Base-by-base conservation (phyloP, 139 green algal species). In the Chlamydomonas sp. region DNA sequence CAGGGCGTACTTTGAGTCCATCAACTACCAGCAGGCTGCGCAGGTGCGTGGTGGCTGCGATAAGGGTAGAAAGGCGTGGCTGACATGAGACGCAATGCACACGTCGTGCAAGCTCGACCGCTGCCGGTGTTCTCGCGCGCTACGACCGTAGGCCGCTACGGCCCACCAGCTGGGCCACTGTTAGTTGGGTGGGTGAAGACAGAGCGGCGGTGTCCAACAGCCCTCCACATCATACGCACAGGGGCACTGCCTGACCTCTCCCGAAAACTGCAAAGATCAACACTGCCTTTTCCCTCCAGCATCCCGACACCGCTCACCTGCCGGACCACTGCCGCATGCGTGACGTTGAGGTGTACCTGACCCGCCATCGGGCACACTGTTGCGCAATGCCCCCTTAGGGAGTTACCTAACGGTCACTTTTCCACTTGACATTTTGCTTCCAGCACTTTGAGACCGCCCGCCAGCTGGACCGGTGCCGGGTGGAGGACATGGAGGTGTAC, bases 401-500 rank as follows among this genome's bases (percentile, higher is more conserved):
- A 49, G 31, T 49, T 49, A 49, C 31, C 31, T 49, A 49, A 49
- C 31, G 31, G 31, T 49, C 31, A 49, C 31, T 49, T 49, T 49
- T 49, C 31, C 31, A 49, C 31, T 49, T 49, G 31, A 49, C 31
- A 49, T 49, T 49, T 49, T 49, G 66, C 66, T 10, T 71, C 12
- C 72, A 88, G 83, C 15, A 9, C 17, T 93, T 90, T 87, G 90
- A 93, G 80, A 49, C 3, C 4, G 90, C 90, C 18, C 90, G 87
- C 7, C 72, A 85, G 78, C 77, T 89, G 57, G 71, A 85, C 61
- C 85, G 77, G 15, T 72, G 61, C 20, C 78, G 78, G 3, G 20
- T 90, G 90, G 93, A 97, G 90, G 96, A 94, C 67, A 90, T 99
- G 86, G 97, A 99, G 88, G 76, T 97, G 77, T 99, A 98, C 94